Base-by-base conservation (phyloP, 306 rosid genomes). In the Casuarina glauca region DNA sequence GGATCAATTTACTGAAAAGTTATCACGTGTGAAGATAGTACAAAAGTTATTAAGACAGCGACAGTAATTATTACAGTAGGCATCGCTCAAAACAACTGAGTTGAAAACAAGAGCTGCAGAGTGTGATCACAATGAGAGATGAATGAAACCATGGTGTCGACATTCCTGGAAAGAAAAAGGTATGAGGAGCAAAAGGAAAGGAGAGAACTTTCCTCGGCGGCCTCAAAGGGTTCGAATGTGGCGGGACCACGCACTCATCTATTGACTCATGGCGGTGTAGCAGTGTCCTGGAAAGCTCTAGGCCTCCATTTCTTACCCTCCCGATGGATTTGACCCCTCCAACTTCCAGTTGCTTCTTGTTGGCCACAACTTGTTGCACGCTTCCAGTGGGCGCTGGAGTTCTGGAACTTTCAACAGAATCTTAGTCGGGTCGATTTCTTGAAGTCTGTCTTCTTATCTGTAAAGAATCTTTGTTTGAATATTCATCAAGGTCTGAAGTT, bases 91-190 rank as follows among this genome's bases (percentile, higher is more conserved):
- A 55, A 55, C 36, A 7, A 26, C 10, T 2, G 1, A 19, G 11
- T 57, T 11, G 17, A 9, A 13, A 51, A 51, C 26, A 57, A 57
- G 16, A 61, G 12, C 16, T 9, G 39, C 64, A 17, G 41, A 51
- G 6, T 42, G 48, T 52, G 9, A 13, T 7, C 53, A 36, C n/a
- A 54, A 54, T 36, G 60, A 53, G 75, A 68, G 50, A 44, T 4
- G 9, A 36, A 71, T 77, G 82, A 9, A 42, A 57, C 26, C 82
- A 77, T 57, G 11, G 52, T 68, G 82, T 82, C 82, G 82, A 77
- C 85, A 82, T 69, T 57, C 15, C 48, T 72, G 38, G 15, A 45
- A 41, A 38, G 5, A 1, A 38, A 19, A 26, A 26, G 19, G 20
- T 2, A 42, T 19, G 9, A 26, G 8, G 19, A 51, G 17, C 32